A percentile compares a stretch with the other conserved stretches of the same genome.
Conservation (phyloP, 495 filamentous ascomycete species). For the Talaromyces ruber region DNA sequence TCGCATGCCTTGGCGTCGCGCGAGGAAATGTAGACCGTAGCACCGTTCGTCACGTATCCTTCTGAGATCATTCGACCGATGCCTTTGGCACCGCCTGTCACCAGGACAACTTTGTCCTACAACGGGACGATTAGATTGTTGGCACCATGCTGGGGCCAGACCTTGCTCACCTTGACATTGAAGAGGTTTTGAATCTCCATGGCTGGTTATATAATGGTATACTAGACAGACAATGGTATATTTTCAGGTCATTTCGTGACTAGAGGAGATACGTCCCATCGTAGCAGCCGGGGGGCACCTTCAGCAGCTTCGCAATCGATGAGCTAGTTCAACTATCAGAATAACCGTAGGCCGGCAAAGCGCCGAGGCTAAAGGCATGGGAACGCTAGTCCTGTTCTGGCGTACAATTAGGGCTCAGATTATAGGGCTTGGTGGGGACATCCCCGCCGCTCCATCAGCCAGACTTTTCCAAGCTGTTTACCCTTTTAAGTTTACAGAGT, state of each 20-base stretch:
- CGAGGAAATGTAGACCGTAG: constrained; percentile 77
- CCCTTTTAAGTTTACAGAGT: neutral
- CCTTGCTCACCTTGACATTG: constrained; percentile 43
- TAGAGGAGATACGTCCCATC: neutral
- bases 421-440: constrained; percentile 28
- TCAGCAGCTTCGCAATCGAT: constrained; percentile 1
- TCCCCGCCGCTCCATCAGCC: neutral
- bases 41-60: constrained; percentile 69
- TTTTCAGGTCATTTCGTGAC: neutral
- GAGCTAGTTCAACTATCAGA: neutral
- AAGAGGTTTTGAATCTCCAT: constrained; percentile 52
- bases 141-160: neutral
- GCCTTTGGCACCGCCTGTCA: constrained; percentile 63
- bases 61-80: constrained; percentile 77
- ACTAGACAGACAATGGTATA: neutral
- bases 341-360: constrained; percentile 3
- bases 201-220: constrained; percentile 9
- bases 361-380: constrained; percentile 13
- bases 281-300: neutral
- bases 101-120: constrained; percentile 66
- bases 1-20: constrained; percentile 56
- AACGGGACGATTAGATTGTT: constrained; percentile 39
- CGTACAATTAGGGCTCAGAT: constrained; percentile 16
- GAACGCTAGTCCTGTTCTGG: constrained; percentile 17
- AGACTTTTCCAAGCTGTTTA: neutral